Evolutionary conservation across 169 alveolate species (phyloP), one percentile per base, ranked within the genome.

Genomic region (Eimeria sp.): DNA sequence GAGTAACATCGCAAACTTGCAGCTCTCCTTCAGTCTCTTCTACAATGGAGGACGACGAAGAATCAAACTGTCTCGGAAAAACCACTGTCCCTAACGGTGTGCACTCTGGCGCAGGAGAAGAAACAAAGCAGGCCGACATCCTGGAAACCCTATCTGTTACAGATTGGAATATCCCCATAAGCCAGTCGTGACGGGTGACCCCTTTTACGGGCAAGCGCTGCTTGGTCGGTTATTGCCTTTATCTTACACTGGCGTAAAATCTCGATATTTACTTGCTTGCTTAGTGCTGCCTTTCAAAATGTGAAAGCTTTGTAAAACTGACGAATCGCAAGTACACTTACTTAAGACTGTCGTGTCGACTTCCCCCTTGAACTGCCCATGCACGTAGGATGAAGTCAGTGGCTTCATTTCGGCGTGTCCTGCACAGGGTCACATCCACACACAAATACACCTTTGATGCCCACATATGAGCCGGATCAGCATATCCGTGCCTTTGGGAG

Each of bases 351-450:
- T 43, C 54, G 16, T 47, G 34, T 87, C 82, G 11, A 87, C 58
- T 49, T 87, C 82, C 54, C 83, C 83, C 63, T 43, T 87, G 94
- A 87, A 87, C 65, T 87, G 94, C 18, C 83, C 94, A 7, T 43
- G 47, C 30, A 13, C 83, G 34, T 40, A 18, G 47, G 67, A 27
- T 22, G 94, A 20, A 22, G 94, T 7, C 51, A 54, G 67, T 25
- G 20, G 49, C 14, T 65, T 45, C 70, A 30, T 76, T 9, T 30
- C 40, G 22, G 78, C 4, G 57, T 27, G 72, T 58, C 92, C 92
- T 84, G 92, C 45, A 58, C 25, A 58, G 58, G 20, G 88, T 22
- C 7, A 45, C 40, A 34, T 34, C 90, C 6, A 51, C 54, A 84
- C 5, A 84, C 16, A 58, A 83, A 30, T 13, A 25, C 5, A 7